Conservation (phyloP, 2,329 filamentous ascomycete species). For the Botrytis pseudocinerea region DNA sequence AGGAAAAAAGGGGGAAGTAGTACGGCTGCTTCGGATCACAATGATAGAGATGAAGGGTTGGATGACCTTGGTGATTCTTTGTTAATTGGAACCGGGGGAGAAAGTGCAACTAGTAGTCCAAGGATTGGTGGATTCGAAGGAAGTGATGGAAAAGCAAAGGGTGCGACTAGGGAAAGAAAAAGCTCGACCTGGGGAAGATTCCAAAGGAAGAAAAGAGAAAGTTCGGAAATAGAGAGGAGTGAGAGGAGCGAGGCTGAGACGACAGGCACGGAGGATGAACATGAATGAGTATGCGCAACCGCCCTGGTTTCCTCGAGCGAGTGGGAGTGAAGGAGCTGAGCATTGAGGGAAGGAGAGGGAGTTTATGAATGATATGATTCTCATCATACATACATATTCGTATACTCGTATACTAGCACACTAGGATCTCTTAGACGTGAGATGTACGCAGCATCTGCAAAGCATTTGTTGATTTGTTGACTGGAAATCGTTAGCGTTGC, state of each 20-base stretch:
- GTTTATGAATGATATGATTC: neutral
- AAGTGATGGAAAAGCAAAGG: slow-evolving; percentile 43
- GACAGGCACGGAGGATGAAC: slow-evolving; percentile 38
- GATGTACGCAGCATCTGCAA: neutral
- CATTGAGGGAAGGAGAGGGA: too few species aligned
- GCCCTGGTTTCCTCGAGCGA: neutral
- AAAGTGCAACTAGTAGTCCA: slow-evolving; percentile 50
- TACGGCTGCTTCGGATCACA: slow-evolving; percentile 54
- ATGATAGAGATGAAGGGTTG: slow-evolving; percentile 56
- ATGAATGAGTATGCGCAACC: neutral
- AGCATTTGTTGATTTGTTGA: neutral
- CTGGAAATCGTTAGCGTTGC: neutral
- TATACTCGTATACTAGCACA: neutral
- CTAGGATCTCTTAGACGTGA: neutral
- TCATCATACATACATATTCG: neutral
- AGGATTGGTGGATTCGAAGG: slow-evolving; percentile 54
- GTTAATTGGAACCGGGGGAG: slow-evolving; percentile 5
- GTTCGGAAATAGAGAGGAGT: slow-evolving; percentile 37
- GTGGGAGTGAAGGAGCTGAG: neutral
- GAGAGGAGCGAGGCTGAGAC: slow-evolving; percentile 39
- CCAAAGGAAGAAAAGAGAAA: slow-evolving; percentile 38
- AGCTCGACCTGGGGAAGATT: slow-evolving; percentile 38
- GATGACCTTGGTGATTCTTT: slow-evolving; percentile 55
- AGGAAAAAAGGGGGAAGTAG: slow-evolving; percentile 60
- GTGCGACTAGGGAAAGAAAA: slow-evolving; percentile 37